phyloP scores from a whole-genome alignment of 495 filamentous ascomycete species.

The Penicillium antarcticum region DNA sequence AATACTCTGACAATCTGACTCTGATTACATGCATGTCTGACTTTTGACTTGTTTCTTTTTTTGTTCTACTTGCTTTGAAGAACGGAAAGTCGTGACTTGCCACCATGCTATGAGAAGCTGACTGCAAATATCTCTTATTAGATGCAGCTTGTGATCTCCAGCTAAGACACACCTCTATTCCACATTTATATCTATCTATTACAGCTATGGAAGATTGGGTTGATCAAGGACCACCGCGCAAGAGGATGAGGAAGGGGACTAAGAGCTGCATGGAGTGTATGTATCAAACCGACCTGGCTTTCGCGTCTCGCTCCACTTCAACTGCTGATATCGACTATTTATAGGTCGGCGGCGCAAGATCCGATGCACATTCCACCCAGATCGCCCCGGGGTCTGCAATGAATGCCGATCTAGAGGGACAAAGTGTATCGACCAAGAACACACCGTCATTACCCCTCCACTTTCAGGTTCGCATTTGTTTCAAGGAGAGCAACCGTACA shows the following conservation, averaged over 20 bases:
- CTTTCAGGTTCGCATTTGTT: neutral
- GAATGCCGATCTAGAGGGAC: slow-evolving; percentile 35
- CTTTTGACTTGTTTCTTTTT: no score
- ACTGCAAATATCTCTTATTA: no score
- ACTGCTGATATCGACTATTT: neutral
- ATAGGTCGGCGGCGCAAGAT: slow-evolving; percentile 41
- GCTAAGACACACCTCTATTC: no score
- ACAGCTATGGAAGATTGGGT: slow-evolving; percentile 11
- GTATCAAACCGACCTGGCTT: neutral
- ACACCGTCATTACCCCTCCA: slow-evolving; percentile 5
- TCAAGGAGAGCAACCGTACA: slow-evolving; percentile 29
- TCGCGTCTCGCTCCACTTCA: neutral
- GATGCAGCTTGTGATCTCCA: no score
- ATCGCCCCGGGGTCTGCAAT: slow-evolving; percentile 28
- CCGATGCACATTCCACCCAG: slow-evolving; percentile 32
- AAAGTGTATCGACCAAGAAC: slow-evolving; percentile 33
- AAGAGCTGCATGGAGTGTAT: slow-evolving; percentile 41
- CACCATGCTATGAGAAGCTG: no score
- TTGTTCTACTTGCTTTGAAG: neutral
- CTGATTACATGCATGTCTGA: neutral
- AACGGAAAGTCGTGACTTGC: no score
- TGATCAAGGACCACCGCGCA: slow-evolving; percentile 31
- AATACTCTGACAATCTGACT: no score
- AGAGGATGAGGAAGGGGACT: slow-evolving; percentile 39
- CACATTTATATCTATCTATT: neutral